Evolutionary conservation across 805 yeast species (phyloP).

Genomic region (Yamadazyma olivae): DNA sequence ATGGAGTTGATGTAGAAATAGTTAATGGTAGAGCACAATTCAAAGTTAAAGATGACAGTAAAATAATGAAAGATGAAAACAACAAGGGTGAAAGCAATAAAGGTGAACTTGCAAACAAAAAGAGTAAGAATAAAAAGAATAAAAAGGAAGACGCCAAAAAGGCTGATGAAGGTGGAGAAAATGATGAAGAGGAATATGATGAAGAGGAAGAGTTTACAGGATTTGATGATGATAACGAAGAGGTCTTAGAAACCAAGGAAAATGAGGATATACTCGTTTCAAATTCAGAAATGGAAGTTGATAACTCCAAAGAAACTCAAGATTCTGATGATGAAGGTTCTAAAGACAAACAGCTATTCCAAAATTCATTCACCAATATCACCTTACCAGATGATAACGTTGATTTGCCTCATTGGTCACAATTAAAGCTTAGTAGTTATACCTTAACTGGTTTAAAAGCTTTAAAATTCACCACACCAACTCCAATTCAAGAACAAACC

Average conservation of each 20-base stretch:
- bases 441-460: conserved; percentile 60
- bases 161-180: conserved; percentile 14
- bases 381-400: conserved; percentile 36
- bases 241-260: conserved; percentile 15
- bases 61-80: conserved; percentile 17
- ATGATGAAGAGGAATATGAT: conserved; percentile 16
- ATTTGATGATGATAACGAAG: conserved; percentile 16
- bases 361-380: conserved; percentile 24
- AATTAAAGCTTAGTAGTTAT: conserved; percentile 49
- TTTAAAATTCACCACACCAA: conserved; percentile 65
- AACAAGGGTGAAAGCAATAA: conserved; percentile 9
- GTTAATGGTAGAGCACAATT: conserved; percentile 67
- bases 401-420: conserved; percentile 62
- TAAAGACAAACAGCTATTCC: conserved; percentile 5
- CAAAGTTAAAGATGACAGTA: conserved; percentile 32
- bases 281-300: conserved; percentile 15
- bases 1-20: conserved; percentile 82
- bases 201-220: conserved; percentile 18
- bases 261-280: conserved; percentile 12
- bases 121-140: conserved; percentile 16
- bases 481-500: conserved; percentile 75
- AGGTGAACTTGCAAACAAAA: conserved; percentile 12
- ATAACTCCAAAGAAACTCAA: conserved; percentile 11
- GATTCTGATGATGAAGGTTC: conserved; percentile 10
- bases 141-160: conserved; percentile 1